phyloP scores from a whole-genome alignment of 306 rosid genomes.

The Prunus salicina region DNA sequence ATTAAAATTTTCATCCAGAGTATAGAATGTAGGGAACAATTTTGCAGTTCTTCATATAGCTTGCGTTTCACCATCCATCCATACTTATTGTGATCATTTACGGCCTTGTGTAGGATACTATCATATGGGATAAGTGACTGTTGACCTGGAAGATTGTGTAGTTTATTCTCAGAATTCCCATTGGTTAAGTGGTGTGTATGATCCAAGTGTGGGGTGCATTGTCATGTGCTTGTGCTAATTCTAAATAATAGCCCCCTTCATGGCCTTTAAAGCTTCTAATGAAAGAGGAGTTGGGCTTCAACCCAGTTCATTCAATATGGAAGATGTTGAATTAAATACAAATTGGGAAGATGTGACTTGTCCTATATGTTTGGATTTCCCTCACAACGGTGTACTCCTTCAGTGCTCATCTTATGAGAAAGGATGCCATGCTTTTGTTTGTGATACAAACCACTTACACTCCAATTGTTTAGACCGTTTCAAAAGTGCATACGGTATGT shows the following conservation, averaged over 20 bases:
- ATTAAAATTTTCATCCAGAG: not conserved
- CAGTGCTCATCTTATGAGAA: conserved; percentile 78
- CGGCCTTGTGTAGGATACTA: conserved; percentile 13
- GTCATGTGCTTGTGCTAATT: conserved; percentile 16
- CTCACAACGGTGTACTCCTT: conserved; percentile 86
- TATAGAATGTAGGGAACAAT: not conserved
- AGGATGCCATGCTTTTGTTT: conserved; percentile 86
- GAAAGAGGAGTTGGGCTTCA: conserved; percentile 21
- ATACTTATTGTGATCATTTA: not conserved
- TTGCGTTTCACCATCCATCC: not conserved
- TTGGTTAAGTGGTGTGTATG: not conserved
- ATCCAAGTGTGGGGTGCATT: conserved; percentile 13
- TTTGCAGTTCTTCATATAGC: not conserved
- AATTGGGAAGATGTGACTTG: conserved; percentile 75
- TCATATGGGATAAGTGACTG: not conserved
- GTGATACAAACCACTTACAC: conserved; percentile 82
- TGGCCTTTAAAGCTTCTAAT: conserved; percentile 22
- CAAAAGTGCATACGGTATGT: conserved; percentile 59
- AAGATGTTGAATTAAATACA: conserved; percentile 46
- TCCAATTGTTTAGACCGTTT: conserved; percentile 94
- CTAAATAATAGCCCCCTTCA: conserved; percentile 4
- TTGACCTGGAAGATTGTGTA: conserved; percentile 7
- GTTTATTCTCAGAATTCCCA: not conserved
- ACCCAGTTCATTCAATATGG: conserved; percentile 19
- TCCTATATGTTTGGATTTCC: conserved; percentile 93